phyloP scores from a whole-genome alignment of 306 rosid species.

The Carpinus fangiana region DNA sequence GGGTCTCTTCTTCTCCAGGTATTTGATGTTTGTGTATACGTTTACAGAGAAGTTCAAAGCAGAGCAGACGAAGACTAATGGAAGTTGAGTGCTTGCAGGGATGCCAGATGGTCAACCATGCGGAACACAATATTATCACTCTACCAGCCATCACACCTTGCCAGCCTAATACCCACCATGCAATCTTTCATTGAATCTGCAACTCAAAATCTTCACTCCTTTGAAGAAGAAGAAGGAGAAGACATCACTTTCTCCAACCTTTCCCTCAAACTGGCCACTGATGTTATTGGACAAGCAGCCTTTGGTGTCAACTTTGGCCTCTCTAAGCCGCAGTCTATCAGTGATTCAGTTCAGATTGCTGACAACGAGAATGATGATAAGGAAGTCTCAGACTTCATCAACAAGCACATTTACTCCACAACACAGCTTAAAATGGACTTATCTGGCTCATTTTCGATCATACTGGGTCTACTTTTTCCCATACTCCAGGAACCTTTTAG shows the following conservation, averaged over 20 bases:
- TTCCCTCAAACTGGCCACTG: conserved; percentile 76
- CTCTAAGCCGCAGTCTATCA: conserved; percentile 46
- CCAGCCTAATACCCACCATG: conserved; percentile 79
- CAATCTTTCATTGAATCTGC: conserved; percentile 76
- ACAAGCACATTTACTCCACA: conserved; percentile 80
- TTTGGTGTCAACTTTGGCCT: conserved; percentile 90
- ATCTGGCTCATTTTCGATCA: conserved; percentile 88
- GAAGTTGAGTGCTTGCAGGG: conserved; percentile 48
- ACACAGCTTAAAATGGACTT: conserved; percentile 90
- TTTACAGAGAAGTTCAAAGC: too few relatives aligned
- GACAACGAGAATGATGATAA: conserved; percentile 10
- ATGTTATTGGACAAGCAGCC: conserved; percentile 81
- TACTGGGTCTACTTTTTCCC: conserved; percentile 76
- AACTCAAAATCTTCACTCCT: conserved; percentile 56
- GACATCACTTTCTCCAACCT: conserved; percentile 67
- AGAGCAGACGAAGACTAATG: background rate
- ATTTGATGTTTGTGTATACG: background rate
- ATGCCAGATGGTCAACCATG: conserved; percentile 87
- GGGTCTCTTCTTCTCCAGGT: conserved; percentile 92
- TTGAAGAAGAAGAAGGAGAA: conserved; percentile 40
- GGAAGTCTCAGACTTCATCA: conserved; percentile 74
- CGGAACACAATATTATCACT: conserved; percentile 71
- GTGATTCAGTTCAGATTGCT: conserved; percentile 28
- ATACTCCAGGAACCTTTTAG: conserved; percentile 80
- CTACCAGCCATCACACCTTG: conserved; percentile 79